Evolutionary conservation across 768 basidiomycete species (phyloP).

Genomic region (Chalciporus sphaerocephalus): DNA sequence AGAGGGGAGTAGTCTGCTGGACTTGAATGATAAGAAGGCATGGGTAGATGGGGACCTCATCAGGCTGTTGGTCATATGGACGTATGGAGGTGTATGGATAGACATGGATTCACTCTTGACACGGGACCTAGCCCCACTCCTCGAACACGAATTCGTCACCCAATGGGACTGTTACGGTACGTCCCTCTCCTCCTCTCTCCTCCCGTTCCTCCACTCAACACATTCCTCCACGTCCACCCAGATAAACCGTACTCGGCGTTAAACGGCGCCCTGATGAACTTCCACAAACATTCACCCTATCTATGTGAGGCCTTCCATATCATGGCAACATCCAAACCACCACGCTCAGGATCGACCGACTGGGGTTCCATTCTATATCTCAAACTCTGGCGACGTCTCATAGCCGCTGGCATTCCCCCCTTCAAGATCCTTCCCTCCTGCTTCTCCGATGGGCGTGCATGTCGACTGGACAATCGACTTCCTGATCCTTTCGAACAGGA

Average conservation of each 20-base stretch:
- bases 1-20: conserved; percentile 58
- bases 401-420: conserved; percentile 67
- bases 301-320: conserved; percentile 95
- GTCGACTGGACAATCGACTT: conserved; percentile 87
- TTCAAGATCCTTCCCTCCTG: conserved; percentile 95
- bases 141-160: conserved; percentile 94
- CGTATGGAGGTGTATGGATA: conserved; percentile 90
- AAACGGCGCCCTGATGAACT: conserved; percentile 95
- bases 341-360: conserved; percentile 76
- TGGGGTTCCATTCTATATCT: conserved; percentile 93
- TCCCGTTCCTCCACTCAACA: not conserved
- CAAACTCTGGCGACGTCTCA: conserved; percentile 83
- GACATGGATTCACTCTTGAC: conserved; percentile 97
- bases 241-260: conserved; percentile 74
- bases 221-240: conserved; percentile 22
- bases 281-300: conserved; percentile 86
- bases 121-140: conserved; percentile 77
- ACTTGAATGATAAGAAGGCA: conserved; percentile 67
- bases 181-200: conserved; percentile 12
- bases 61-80: conserved; percentile 84
- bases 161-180: conserved; percentile 99
- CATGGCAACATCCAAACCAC: conserved; percentile 72
- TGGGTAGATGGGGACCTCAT: conserved; percentile 96
- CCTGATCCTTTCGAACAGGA: conserved; percentile 82
- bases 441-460: conserved; percentile 87